phyloP scores from a whole-genome alignment of 306 rosid species.

The Lathyrus tuberosus region DNA sequence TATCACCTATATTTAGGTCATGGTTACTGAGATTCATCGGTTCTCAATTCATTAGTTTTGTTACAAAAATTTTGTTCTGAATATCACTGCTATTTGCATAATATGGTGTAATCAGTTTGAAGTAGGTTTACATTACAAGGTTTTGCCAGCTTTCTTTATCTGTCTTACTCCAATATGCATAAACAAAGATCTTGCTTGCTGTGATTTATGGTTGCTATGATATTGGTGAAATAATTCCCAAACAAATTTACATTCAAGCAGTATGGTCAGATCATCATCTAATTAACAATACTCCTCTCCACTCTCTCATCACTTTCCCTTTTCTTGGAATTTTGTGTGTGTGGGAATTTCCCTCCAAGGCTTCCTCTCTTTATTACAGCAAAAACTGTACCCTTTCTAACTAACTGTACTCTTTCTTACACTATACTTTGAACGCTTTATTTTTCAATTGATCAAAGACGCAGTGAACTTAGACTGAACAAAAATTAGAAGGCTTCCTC shows the following conservation, averaged over 20 bases:
- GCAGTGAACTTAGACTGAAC: too few relatives aligned
- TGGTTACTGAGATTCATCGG: background rate
- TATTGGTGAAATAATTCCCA: too few relatives aligned
- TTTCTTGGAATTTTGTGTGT: too few relatives aligned
- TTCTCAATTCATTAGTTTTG: background rate
- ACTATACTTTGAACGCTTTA: background rate
- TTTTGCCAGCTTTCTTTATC: constrained; percentile 6
- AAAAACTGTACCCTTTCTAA: background rate
- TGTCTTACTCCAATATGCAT: constrained; percentile 3
- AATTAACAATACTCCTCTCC: too few relatives aligned
- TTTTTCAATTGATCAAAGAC: too few relatives aligned
- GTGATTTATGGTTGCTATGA: too few relatives aligned
- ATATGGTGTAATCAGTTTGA: constrained; percentile 25
- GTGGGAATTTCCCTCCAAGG: constrained; percentile 14
- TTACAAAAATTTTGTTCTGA: background rate
- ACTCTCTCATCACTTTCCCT: too few relatives aligned
- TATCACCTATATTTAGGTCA: background rate
- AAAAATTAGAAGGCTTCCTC: too few relatives aligned
- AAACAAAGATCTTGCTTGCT: constrained; percentile 25
- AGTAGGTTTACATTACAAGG: constrained; percentile 2
- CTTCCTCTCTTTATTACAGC: too few relatives aligned
- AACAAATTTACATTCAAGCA: too few relatives aligned
- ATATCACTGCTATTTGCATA: constrained; percentile 8
- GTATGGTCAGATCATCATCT: too few relatives aligned
- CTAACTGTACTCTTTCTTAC: background rate